Base-by-base conservation (phyloP, 2,329 filamentous ascomycete genomes). In the Gnomoniopsis sp. region DNA sequence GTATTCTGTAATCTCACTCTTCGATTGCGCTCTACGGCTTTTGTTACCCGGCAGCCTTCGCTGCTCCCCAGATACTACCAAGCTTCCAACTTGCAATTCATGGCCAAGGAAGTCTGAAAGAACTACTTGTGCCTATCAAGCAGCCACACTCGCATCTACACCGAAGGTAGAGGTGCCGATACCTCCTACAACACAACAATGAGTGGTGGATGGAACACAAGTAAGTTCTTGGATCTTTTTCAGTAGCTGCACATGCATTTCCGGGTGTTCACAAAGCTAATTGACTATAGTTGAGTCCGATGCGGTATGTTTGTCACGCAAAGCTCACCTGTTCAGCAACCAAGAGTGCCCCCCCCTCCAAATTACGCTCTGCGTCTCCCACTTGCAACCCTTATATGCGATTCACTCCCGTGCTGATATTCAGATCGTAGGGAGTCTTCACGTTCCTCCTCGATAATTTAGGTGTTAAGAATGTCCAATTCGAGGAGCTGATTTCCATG, bases 121-220 rank as follows among this genome's bases (percentile, higher is more conserved):
- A 15, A 33, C 14, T 47, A 21, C 15, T 34, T 21, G 12, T 30
- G 26, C 26, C 8, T 4, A 30, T 4, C 26, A 8, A 30, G 4
- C 26, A 30, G 4, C 8, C 26, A 14, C 26, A 33, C 17, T 23
- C 26, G 19, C 19, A 44, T 44, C 4, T 17, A 17, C 19, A 11
- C 17, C 19, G 19, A 22, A 10, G n/a, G 19, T 44, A 11, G 19
- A 47, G 44, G 44, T 47, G 21, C 46, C 21, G 21, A 36, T 38
- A 23, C 41, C 50, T 38, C 49, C 15, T 30, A 48, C 15, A 50
- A 34, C 57, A 34, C 46, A 43, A 76, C 68, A 46, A 88, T 87
- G 85, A 90, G 88, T 76, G 89, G 87, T 67, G 93, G 93, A 64
- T 98, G 93, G 93, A 96, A 96, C 75, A 98, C 93, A 43, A 97